These are phyloP conservation scores for Trichosporon sp. DNA, from an alignment of 1,284 basidiomycete genomes.

Conservation along the genomic window DNA sequence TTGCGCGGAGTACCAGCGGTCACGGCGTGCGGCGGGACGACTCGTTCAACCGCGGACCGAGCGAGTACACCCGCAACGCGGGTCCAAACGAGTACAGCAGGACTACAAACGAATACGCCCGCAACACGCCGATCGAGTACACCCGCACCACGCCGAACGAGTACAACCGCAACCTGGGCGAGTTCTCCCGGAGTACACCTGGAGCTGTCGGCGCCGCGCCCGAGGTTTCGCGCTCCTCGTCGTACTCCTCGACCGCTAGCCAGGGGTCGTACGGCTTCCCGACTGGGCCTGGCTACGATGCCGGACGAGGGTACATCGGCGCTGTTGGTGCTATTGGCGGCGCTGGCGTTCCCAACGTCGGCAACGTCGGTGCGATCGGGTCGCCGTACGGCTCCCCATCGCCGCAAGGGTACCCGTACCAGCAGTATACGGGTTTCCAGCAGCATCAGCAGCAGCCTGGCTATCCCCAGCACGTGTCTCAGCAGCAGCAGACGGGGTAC, in stretches of 20 bases:
- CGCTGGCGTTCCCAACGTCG: not conserved
- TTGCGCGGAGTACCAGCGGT: not conserved
- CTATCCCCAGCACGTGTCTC: not conserved
- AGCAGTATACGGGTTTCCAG: not conserved
- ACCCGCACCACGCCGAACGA: not conserved
- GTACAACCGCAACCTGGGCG: not conserved
- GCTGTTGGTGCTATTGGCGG: not conserved
- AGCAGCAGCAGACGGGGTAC: slow-evolving; percentile 5
- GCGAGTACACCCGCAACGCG: not conserved
- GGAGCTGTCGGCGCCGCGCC: not conserved
- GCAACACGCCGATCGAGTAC: not conserved
- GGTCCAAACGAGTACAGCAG: not conserved
- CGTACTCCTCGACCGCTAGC: slow-evolving; percentile 11
- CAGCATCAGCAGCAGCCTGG: not conserved
- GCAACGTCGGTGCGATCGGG: not conserved
- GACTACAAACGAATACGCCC: not conserved
- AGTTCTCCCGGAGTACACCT: not conserved
- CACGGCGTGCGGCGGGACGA: not conserved
- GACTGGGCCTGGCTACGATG: not conserved
- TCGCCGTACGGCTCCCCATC: not conserved
- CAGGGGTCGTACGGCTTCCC: slow-evolving; percentile 18
- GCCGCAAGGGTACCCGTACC: not conserved
- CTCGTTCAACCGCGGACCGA: not conserved
- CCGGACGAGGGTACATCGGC: slow-evolving; percentile 3
- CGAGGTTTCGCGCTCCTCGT: slow-evolving; percentile 13